Base-by-base conservation (phyloP, 257 asterid species). In the Agastache rugosa region DNA sequence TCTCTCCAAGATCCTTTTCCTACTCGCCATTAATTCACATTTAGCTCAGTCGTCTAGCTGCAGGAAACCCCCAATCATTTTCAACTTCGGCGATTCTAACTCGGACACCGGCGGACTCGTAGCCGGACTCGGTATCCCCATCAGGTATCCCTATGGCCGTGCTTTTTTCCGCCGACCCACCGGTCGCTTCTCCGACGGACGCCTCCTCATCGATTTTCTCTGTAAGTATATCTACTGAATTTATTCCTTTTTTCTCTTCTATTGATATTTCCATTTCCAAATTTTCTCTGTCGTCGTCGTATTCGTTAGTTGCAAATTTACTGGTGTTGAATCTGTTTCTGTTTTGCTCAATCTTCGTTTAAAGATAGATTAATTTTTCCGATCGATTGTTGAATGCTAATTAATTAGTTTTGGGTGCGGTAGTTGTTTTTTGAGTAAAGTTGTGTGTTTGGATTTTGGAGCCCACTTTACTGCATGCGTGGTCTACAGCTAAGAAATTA, bases 31-130 rank as follows among this genome's bases (percentile, higher is more conserved):
- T 56, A 25, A 15, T 47, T 16, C 81, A 6, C 80, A 14, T 70
- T 75, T 63, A 23, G 66, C 76, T 42, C 54, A 71, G 51, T 63
- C 77, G 63, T 53, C 77, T 22, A 35, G 25, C 60, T 91, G 97
- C 80, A 76, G 23, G 22, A 86, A 63, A 22, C 79, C 87, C 41
- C 96, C 97, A 3, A 27, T 84, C 59, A 89, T 93, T 45, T 93
- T 93, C 88, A 91, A 86, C 74, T 93, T 93, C 76, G 98, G 98
- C 35, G 97, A 93, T 75, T 93, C 98, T 31, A 93, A 93, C 81
- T 91, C 98, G 29, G 98, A 91, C 83, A 89, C 98, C n/a, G 98
- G 98, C 48, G 97, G 96, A 55, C 85, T 91, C 56, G 85, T 80
- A 64, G 90, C 97, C 77, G 98, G 86, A 31, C 84, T 93, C 63